These are phyloP conservation scores for Serendipita sp. DNA, from an alignment of 768 basidiomycete species.

Conservation along the genomic window DNA sequence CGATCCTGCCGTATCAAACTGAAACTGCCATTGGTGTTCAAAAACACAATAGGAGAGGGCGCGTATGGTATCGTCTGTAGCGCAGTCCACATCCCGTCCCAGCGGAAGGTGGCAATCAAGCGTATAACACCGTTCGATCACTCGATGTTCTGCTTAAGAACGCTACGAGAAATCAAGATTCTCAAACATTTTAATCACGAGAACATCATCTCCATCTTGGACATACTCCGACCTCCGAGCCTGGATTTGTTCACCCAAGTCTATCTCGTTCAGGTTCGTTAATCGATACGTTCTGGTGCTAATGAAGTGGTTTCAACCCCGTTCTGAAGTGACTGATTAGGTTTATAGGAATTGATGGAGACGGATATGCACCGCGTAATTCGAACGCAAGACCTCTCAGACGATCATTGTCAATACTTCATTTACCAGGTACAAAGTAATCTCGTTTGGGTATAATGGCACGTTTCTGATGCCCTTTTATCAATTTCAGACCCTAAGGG, in stretches of 20 bases:
- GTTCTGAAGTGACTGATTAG: constrained; percentile 22
- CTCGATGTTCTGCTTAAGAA: constrained; percentile 76
- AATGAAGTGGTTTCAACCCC: neutral
- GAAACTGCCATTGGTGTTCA: constrained; percentile 36
- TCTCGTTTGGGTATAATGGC: no score
- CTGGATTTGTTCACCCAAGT: constrained; percentile 78
- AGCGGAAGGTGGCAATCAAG: constrained; percentile 86
- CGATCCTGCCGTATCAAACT: constrained; percentile 29
- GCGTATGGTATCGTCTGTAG: constrained; percentile 70
- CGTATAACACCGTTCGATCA: constrained; percentile 92
- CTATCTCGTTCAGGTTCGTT: constrained; percentile 51
- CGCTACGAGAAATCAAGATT: constrained; percentile 82
- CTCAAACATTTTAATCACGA: constrained; percentile 73
- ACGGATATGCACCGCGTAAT: constrained; percentile 96
- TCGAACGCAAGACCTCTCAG: constrained; percentile 79
- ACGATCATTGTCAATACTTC: constrained; percentile 96
- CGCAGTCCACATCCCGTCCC: constrained; percentile 60
- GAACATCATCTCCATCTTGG: constrained; percentile 89
- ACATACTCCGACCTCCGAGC: constrained; percentile 69
- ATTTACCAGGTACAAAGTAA: constrained; percentile 54
- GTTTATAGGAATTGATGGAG: constrained; percentile 46
- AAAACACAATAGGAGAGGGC: constrained; percentile 69
- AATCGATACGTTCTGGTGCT: neutral
- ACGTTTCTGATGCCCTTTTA: neutral
- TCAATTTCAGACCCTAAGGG: constrained; percentile 54